phyloP scores from a whole-genome alignment of 2,329 filamentous ascomycete species.

The Sordariomycetes sp. region DNA sequence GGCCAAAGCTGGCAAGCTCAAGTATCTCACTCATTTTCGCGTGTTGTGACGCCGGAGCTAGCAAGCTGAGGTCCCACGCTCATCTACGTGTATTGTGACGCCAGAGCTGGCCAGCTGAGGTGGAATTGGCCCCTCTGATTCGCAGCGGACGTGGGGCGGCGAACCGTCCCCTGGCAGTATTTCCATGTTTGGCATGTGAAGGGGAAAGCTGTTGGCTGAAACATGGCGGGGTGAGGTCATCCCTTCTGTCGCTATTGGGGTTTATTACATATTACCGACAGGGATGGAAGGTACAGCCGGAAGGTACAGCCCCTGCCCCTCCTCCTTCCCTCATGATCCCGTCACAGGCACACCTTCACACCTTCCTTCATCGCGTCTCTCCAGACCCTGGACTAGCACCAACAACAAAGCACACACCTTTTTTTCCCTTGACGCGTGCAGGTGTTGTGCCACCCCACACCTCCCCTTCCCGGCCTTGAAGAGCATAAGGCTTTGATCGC shows the following conservation, averaged over 20 bases:
- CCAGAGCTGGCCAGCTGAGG: no score
- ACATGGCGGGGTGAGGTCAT: neutral
- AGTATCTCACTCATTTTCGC: no score
- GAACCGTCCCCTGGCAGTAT: neutral
- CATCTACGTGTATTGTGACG: no score
- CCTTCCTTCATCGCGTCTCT: no score
- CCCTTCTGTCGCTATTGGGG: neutral
- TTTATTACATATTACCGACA: neutral
- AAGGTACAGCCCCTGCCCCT: neutral
- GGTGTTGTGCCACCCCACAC: neutral
- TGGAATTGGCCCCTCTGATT: neutral
- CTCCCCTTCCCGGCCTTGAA: no score
- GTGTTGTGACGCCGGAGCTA: no score
- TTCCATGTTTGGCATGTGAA: neutral
- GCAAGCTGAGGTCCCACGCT: no score
- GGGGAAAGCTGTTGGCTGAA: neutral
- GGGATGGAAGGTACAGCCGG: neutral
- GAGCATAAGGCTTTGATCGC: no score
- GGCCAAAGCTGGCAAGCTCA: no score
- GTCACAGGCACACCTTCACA: neutral
- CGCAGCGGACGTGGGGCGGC: neutral
- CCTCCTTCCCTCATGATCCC: neutral
- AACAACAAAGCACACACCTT: no score
- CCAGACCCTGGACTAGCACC: no score
- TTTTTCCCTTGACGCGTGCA: no score